Evolutionary conservation across 139 green algal species (phyloP).

Genomic region (Micromonas pusilla): DNA sequence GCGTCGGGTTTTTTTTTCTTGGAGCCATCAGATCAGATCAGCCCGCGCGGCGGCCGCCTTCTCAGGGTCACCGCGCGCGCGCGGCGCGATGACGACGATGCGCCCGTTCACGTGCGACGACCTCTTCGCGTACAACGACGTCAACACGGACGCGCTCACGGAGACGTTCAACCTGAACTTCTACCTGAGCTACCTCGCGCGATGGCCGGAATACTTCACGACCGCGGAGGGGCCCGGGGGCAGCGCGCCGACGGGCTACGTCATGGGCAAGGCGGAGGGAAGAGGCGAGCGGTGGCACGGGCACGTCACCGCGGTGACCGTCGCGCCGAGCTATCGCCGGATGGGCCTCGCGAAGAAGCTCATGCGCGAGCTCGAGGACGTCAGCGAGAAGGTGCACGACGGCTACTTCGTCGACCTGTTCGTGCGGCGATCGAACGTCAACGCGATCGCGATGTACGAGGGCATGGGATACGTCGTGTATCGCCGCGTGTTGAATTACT

Average conservation of each 20-base stretch:
- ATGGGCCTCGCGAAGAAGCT: conserved; percentile 78
- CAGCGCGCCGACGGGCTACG: conserved; percentile 33
- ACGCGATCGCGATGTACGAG: conserved; percentile 92
- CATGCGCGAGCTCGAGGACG: conserved; percentile 84
- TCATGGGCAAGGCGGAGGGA: conserved; percentile 94
- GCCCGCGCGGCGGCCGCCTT: too few species aligned
- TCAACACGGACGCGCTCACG: conserved; percentile 95
- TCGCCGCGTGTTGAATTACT: conserved; percentile 80
- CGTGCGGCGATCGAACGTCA: conserved; percentile 80
- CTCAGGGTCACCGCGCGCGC: too few species aligned
- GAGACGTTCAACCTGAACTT: conserved; percentile 97
- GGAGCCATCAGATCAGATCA: too few species aligned
- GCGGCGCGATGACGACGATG: conserved; percentile 73
- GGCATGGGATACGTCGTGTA: conserved; percentile 92
- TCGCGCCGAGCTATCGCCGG: conserved; percentile 52
- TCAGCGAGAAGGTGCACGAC: conserved; percentile 38
- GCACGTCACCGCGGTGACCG: conserved; percentile 95
- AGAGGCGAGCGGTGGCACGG: conserved; percentile 82
- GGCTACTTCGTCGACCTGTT: conserved; percentile 98
- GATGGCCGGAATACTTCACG: conserved; percentile 87
- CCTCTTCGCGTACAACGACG: conserved; percentile 89
- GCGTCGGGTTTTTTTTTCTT: too few species aligned
- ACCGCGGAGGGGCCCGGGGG: conserved; percentile 58
- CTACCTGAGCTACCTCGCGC: conserved; percentile 88
- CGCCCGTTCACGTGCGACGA: conserved; percentile 84